Evolutionary conservation across 1,139 yeast genomes (phyloP).

Genomic region (Nakaseomyces uthaithaninus): DNA sequence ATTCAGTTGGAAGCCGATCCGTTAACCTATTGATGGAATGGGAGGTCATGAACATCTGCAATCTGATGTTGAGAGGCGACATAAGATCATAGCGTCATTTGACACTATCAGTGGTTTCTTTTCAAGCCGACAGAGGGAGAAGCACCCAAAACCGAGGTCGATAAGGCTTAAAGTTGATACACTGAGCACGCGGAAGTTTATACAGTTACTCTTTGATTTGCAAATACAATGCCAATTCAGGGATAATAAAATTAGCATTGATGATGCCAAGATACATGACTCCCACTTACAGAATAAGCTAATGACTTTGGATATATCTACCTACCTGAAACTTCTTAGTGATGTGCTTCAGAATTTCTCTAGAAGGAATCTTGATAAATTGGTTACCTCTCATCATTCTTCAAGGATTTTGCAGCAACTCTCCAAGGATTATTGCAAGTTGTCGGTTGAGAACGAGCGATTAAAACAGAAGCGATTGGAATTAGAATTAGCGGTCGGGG

Average conservation of each 20-base stretch:
- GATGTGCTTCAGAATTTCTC: constrained; percentile 1
- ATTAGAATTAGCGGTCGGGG: constrained; percentile 26
- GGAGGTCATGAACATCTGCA: background rate
- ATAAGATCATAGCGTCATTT: background rate
- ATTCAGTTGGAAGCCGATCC: background rate
- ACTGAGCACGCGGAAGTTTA: constrained; percentile 1
- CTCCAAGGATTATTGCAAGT: constrained; percentile 9
- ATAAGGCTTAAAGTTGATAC: background rate
- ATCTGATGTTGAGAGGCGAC: background rate
- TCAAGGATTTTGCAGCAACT: background rate
- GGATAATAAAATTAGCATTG: background rate
- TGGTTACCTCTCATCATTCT: constrained; percentile 1
- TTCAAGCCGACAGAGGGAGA: constrained; percentile 2
- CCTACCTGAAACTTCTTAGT: constrained; percentile 1
- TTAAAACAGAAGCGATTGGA: constrained; percentile 29
- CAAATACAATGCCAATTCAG: constrained; percentile 2
- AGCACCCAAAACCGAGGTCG: constrained; percentile 1
- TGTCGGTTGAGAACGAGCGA: constrained; percentile 32
- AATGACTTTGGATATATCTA: constrained; percentile 1
- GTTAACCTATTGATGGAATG: background rate
- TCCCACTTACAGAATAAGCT: constrained; percentile 1
- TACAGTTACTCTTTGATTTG: constrained; percentile 2
- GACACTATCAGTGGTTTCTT: background rate
- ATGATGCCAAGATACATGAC: background rate
- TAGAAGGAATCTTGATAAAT: background rate